Percentiles rank a stretch among this genome's conserved stretches.
These are phyloP conservation scores for Plantago ovata DNA, from an alignment of 257 asterid species.

Conservation along the genomic window DNA sequence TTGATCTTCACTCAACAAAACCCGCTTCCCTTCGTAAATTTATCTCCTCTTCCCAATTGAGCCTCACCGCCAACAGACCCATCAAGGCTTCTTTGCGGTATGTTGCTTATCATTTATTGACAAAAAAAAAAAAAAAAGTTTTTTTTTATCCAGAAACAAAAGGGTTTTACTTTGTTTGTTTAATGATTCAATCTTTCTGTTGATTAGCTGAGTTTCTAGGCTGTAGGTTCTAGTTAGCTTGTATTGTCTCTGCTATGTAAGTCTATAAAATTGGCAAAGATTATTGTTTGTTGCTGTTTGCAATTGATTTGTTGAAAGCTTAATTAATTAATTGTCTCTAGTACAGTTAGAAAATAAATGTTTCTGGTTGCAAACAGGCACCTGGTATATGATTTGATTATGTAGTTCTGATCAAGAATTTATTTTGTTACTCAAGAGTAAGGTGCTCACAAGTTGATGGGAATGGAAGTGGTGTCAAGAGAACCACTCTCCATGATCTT, in stretches of 20 bases:
- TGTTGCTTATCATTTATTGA: slow-evolving; percentile 7
- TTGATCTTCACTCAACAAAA: slow-evolving; percentile 34
- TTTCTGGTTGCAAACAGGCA: too few relatives aligned
- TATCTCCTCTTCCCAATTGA: slow-evolving; percentile 39
- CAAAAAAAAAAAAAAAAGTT: background rate
- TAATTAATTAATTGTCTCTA: too few relatives aligned
- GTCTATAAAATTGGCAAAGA: too few relatives aligned
- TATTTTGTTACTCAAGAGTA: slow-evolving; percentile 42
- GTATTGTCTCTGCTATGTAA: too few relatives aligned
- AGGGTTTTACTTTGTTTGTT: background rate
- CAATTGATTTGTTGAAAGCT: too few relatives aligned
- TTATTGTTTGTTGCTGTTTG: too few relatives aligned
- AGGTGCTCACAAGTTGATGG: slow-evolving; percentile 74
- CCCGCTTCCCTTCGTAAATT: slow-evolving; percentile 21
- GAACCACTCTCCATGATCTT: slow-evolving; percentile 90
- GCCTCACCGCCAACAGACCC: slow-evolving; percentile 24
- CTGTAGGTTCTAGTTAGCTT: too few relatives aligned
- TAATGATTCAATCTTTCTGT: slow-evolving; percentile 3
- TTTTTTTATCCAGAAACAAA: too few relatives aligned
- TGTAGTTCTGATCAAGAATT: background rate
- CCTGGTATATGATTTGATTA: background rate
- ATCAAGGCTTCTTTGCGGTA: slow-evolving; percentile 47
- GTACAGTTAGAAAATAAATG: too few relatives aligned
- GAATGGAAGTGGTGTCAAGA: slow-evolving; percentile 64
- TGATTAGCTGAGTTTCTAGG: background rate